Conservation (phyloP, 225 moss, liverwort and hornwort genomes). For the Ulota crispa region DNA sequence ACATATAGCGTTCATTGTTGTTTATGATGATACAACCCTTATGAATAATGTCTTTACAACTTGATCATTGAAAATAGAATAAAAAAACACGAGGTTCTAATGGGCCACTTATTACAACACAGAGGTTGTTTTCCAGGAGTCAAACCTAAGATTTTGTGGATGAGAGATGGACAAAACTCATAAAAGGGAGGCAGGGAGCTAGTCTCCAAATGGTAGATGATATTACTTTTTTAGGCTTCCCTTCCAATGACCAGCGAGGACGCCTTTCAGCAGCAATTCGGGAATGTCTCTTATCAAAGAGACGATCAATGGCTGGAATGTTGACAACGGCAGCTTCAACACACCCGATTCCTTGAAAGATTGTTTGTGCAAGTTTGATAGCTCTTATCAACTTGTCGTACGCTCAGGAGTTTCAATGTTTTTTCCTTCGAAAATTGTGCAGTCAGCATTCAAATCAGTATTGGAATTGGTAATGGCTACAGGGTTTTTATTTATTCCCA, state of each 20-base stretch:
- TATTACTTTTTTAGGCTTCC: not conserved
- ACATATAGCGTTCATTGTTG: too few relatives aligned
- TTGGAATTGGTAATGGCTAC: not conserved
- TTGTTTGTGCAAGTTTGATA: not conserved
- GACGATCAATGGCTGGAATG: constrained; percentile 5
- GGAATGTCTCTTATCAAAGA: not conserved
- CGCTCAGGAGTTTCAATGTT: constrained; percentile 4
- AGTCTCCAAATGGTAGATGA: not conserved
- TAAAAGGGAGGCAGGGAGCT: too few relatives aligned
- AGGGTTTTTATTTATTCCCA: too few relatives aligned
- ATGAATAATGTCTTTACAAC: too few relatives aligned
- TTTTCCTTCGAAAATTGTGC: not conserved
- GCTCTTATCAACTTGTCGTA: not conserved
- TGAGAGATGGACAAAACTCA: not conserved
- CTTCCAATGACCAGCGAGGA: not conserved
- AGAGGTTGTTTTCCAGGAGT: not conserved
- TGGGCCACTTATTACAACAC: too few relatives aligned
- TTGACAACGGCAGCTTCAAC: constrained; percentile 28
- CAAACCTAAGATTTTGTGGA: not conserved
- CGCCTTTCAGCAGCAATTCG: not conserved
- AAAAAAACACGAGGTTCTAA: too few relatives aligned
- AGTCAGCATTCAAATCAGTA: not conserved
- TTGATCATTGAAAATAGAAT: too few relatives aligned
- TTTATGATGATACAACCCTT: too few relatives aligned
- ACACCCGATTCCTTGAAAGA: not conserved